Conservation (phyloP, 164 flowering plant species). For the Umbilicus rupestris region DNA sequence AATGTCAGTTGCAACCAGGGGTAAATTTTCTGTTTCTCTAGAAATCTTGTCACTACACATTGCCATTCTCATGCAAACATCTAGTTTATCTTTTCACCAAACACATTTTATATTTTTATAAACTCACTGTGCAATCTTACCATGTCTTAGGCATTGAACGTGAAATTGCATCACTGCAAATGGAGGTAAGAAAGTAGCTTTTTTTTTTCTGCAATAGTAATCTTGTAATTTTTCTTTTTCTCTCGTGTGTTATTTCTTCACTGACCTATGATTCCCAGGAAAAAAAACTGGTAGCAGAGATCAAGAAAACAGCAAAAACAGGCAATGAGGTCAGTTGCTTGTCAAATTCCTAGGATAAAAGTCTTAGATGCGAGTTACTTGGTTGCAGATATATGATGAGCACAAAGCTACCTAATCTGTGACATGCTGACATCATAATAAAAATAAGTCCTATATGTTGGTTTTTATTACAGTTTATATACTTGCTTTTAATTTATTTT, state of each 20-base stretch:
- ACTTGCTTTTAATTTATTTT: too few relatives aligned
- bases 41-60: not conserved
- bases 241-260: not conserved
- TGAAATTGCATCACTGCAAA: constrained; percentile 67
- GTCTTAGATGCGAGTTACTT: too few relatives aligned
- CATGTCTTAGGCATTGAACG: constrained; percentile 52
- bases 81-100: not conserved
- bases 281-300: constrained; percentile 81
- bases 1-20: constrained; percentile 79
- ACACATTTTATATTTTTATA: not conserved
- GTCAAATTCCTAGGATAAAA: not conserved
- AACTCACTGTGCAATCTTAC: not conserved
- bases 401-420: not conserved
- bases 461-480: too few relatives aligned
- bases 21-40: constrained; percentile 19
- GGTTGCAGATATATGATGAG: not conserved
- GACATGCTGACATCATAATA: too few relatives aligned
- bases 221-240: constrained; percentile 1
- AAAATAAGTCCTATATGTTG: too few relatives aligned
- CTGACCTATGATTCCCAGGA: constrained; percentile 33
- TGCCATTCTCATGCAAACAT: not conserved
- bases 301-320: constrained; percentile 82
- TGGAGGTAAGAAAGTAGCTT: constrained; percentile 44
- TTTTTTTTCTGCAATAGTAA: not conserved
- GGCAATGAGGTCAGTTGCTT: constrained; percentile 73